Percentiles rank a stretch among this genome's conserved stretches.
These are phyloP conservation scores for Apiosordaria backusii DNA, from an alignment of 495 filamentous ascomycete species.

Conservation along the genomic window DNA sequence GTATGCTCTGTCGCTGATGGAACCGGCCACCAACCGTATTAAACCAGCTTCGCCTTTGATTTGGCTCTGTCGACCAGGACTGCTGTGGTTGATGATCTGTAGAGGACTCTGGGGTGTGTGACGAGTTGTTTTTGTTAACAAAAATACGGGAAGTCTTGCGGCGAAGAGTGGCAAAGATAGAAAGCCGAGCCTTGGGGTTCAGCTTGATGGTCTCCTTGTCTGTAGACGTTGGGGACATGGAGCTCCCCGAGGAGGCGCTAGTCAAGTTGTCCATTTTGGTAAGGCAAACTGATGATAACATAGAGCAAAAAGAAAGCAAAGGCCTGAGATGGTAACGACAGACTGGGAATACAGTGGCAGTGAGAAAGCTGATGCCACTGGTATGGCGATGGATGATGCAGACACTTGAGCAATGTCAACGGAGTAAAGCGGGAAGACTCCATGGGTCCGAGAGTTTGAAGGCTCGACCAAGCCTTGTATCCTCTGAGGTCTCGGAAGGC, in stretches of 20 bases:
- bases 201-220: not conserved
- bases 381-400: not conserved
- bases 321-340: slow-evolving; percentile 1
- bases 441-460: not conserved
- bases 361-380: not conserved
- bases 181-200: not conserved
- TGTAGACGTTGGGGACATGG: not conserved
- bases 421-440: not conserved
- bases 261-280: not conserved
- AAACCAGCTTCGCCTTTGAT: slow-evolving; percentile 1
- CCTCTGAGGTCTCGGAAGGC: not conserved
- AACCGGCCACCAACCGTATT: not conserved
- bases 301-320: not conserved
- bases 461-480: not conserved
- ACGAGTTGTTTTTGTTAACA: not conserved
- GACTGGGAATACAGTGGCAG: not conserved
- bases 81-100: not conserved
- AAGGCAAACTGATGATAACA: slow-evolving; percentile 3
- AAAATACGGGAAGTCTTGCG: slow-evolving; percentile 4
- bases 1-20: not conserved
- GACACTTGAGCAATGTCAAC: not conserved
- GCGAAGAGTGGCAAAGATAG: slow-evolving; percentile 1
- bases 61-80: too few species aligned
- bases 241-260: not conserved
- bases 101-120: not conserved